These are phyloP conservation scores for Colletotrichum horii DNA, from an alignment of 2,329 filamentous ascomycete genomes.

Conservation along the genomic window DNA sequence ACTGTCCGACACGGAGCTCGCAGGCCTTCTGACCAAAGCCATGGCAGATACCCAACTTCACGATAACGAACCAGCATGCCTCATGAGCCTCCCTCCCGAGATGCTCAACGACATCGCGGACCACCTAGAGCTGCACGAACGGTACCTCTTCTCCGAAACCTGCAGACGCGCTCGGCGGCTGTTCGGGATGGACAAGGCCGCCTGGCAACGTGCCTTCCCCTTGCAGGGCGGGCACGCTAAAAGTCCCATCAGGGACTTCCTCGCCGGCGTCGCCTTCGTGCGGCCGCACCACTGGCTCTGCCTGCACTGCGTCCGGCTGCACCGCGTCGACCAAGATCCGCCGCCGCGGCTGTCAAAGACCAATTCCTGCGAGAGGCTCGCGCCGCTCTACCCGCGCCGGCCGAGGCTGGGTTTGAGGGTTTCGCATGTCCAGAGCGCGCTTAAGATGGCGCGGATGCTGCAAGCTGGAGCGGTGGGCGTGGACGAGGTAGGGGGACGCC, in stretches of 20 bases:
- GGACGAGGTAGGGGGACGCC: accelerated
- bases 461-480: not conserved
- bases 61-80: not conserved
- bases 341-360: not conserved
- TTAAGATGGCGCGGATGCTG: not conserved
- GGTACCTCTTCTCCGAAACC: not conserved
- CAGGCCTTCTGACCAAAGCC: too few species aligned
- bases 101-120: not conserved
- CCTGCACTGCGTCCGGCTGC: not conserved
- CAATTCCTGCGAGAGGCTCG: accelerated
- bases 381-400: not conserved
- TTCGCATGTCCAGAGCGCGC: not conserved
- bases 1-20: too few species aligned
- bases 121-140: not conserved
- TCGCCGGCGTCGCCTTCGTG: not conserved
- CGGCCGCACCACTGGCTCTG: not conserved
- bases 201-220: accelerated
- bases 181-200: not conserved
- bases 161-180: not conserved
- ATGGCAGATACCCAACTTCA: too few species aligned
- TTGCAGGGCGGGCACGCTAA: accelerated
- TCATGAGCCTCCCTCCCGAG: not conserved
- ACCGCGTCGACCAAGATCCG: not conserved
- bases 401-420: not conserved
- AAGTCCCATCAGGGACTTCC: not conserved